Conservation (phyloP, 202 grass and related monocot genomes). For the Alloteropsis angusta region DNA sequence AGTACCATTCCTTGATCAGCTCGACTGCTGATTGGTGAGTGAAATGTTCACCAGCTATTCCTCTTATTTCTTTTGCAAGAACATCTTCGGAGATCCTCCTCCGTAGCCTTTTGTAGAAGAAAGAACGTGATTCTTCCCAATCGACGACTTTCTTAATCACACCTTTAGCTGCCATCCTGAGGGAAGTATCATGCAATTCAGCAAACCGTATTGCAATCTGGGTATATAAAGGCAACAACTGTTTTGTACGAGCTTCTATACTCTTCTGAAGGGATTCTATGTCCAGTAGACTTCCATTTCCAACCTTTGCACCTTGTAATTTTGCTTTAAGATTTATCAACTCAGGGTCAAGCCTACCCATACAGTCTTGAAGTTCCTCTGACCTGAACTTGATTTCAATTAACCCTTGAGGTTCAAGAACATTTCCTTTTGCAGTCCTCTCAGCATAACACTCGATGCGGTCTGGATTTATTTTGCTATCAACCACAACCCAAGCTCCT, state of each 20-base stretch:
- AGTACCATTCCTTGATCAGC: slow-evolving; percentile 63
- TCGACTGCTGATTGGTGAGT: slow-evolving; percentile 54
- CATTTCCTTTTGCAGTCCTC: slow-evolving; percentile 74
- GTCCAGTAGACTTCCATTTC: slow-evolving; percentile 29
- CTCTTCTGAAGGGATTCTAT: slow-evolving; percentile 39
- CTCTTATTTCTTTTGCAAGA: slow-evolving; percentile 47
- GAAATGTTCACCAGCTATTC: slow-evolving; percentile 42
- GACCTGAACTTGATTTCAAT: slow-evolving; percentile 82
- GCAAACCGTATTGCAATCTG: slow-evolving; percentile 72
- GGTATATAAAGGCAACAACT: slow-evolving; percentile 65
- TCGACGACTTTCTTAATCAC: slow-evolving; percentile 62
- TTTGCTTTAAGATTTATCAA: slow-evolving; percentile 50
- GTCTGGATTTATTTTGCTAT: slow-evolving; percentile 84
- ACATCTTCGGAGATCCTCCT: slow-evolving; percentile 52
- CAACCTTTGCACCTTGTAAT: slow-evolving; percentile 39
- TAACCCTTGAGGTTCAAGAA: slow-evolving; percentile 75
- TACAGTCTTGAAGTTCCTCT: slow-evolving; percentile 66
- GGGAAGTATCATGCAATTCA: slow-evolving; percentile 69
- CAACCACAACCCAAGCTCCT: slow-evolving; percentile 78
- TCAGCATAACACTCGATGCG: slow-evolving; percentile 79
- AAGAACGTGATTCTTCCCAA: slow-evolving; percentile 59
- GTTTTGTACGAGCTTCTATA: slow-evolving; percentile 57
- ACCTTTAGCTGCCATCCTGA: slow-evolving; percentile 68
- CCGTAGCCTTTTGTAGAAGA: slow-evolving; percentile 62
- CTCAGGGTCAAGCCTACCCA: slow-evolving; percentile 72